Conservation (phyloP, 2,329 filamentous ascomycete genomes). For the Neonectria ditissima region DNA sequence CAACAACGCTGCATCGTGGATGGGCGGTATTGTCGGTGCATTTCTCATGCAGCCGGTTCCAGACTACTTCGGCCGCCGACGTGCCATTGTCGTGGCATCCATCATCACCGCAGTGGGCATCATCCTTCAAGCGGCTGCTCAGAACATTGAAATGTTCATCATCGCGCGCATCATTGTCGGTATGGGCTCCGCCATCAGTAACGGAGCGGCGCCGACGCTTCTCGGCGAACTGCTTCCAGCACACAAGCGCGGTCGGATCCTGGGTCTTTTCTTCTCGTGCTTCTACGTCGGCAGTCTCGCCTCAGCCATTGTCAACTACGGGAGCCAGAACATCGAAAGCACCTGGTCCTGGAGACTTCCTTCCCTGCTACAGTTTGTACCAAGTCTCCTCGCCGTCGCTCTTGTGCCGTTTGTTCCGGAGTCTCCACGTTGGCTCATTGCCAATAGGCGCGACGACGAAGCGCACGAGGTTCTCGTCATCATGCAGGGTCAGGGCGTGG, state of each 20-base stretch:
- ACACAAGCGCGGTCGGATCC: constrained; percentile 29
- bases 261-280: constrained; percentile 42
- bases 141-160: constrained; percentile 64
- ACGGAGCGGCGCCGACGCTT: constrained; percentile 59
- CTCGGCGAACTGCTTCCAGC: constrained; percentile 61
- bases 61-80: constrained; percentile 43
- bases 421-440: constrained; percentile 53
- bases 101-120: constrained; percentile 58
- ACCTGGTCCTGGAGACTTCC: constrained; percentile 52
- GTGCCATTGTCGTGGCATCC: constrained; percentile 44
- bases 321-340: constrained; percentile 40
- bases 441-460: constrained; percentile 46
- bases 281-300: constrained; percentile 48
- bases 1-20: constrained; percentile 67
- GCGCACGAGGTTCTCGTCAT: constrained; percentile 52
- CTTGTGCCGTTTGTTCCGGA: constrained; percentile 30
- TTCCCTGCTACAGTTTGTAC: constrained; percentile 46
- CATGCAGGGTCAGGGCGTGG: constrained; percentile 54
- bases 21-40: constrained; percentile 61
- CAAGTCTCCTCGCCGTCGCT: constrained; percentile 33
- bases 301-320: constrained; percentile 41
- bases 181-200: constrained; percentile 57
- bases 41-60: constrained; percentile 56
- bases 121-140: constrained; percentile 59
- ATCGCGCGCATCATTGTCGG: constrained; percentile 60